Evolutionary conservation across 805 yeast species (phyloP).

Genomic region (Wickerhamomyces ciferrii): DNA sequence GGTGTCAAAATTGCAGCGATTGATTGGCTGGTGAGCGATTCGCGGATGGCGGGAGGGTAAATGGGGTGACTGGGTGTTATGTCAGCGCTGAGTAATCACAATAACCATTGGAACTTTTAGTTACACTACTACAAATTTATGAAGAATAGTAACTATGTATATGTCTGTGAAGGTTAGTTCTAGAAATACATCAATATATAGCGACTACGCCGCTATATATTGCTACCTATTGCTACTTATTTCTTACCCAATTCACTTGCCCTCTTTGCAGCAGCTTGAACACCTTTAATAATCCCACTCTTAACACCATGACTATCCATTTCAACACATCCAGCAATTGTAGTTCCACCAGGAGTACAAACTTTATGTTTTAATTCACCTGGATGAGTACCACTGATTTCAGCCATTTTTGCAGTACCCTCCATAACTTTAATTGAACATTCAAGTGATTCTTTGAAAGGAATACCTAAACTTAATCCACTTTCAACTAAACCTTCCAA

Average conservation of each 20-base stretch:
- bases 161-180: too few relatives aligned
- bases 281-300: constrained; percentile 80
- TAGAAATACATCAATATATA: too few relatives aligned
- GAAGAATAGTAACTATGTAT: too few relatives aligned
- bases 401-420: constrained; percentile 90
- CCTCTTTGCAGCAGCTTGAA: constrained; percentile 86
- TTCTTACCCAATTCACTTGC: constrained; percentile 57
- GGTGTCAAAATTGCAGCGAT: constrained; percentile 1
- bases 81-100: neutral
- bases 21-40: constrained; percentile 8
- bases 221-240: constrained; percentile 14
- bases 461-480: constrained; percentile 91
- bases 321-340: constrained; percentile 89
- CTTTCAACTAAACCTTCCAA: constrained; percentile 92
- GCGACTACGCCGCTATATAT: too few relatives aligned
- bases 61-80: neutral
- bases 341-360: constrained; percentile 97
- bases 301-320: constrained; percentile 92
- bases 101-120: too few relatives aligned
- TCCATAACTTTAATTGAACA: constrained; percentile 92
- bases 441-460: constrained; percentile 72
- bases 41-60: neutral
- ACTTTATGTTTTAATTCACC: constrained; percentile 81
- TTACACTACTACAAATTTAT: too few relatives aligned
- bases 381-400: constrained; percentile 80